A percentile compares a stretch with the other conserved stretches of the same genome.
phyloP scores from a whole-genome alignment of 345 rosid species.

The Acer yangbiense region DNA sequence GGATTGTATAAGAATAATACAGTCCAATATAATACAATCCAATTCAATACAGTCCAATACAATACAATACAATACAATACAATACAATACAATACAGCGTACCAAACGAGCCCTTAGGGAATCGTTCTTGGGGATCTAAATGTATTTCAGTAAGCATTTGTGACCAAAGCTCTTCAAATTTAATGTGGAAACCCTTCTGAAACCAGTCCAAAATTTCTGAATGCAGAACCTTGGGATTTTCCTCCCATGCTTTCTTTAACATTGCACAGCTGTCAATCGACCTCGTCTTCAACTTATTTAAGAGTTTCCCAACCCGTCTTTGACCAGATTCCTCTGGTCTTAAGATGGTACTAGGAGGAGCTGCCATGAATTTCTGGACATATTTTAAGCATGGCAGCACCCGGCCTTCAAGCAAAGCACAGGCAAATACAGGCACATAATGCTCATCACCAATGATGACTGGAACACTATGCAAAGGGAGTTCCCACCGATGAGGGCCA shows the following conservation, averaged over 20 bases:
- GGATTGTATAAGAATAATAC: no score
- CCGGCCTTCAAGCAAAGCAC: conserved; percentile 74
- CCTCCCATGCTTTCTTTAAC: conserved; percentile 57
- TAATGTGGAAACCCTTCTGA: conserved; percentile 50
- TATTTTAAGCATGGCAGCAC: conserved; percentile 65
- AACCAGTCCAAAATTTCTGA: conserved; percentile 70
- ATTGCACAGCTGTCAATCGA: conserved; percentile 47
- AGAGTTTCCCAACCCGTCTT: conserved; percentile 63
- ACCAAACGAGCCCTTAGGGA: no score
- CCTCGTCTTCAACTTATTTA: conserved; percentile 45
- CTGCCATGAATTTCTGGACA: conserved; percentile 45
- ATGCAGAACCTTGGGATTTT: conserved; percentile 46
- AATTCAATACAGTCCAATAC: no score
- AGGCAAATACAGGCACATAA: conserved; percentile 61
- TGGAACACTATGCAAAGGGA: conserved; percentile 52
- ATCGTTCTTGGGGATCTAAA: conserved; percentile 39
- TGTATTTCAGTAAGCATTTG: conserved; percentile 53
- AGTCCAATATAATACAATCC: no score
- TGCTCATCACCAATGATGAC: conserved; percentile 30
- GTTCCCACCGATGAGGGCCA: conserved; percentile 70
- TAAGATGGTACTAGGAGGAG: conserved; percentile 61
- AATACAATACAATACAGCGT: no score
- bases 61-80: no score
- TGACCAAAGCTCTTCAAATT: conserved; percentile 62
- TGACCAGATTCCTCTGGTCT: conserved; percentile 59